A percentile compares a stretch with the other conserved stretches of the same genome.
Conservation (phyloP, 768 basidiomycete genomes). For the Piloderma croceum region DNA sequence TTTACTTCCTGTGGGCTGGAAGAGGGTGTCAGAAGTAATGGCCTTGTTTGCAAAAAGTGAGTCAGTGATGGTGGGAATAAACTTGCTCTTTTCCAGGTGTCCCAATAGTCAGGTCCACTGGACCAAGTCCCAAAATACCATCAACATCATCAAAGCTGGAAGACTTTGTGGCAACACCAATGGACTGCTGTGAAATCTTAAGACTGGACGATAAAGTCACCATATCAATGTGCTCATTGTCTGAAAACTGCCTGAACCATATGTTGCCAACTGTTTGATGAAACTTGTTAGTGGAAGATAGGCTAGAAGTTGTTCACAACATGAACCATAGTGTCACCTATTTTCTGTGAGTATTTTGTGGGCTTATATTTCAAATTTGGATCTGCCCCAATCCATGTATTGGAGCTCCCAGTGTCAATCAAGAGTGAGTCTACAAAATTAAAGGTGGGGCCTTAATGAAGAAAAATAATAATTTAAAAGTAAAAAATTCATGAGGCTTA, state of each 20-base stretch:
- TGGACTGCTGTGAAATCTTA: slow-evolving; percentile 41
- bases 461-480: too few relatives aligned
- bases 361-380: slow-evolving; percentile 11
- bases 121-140: slow-evolving; percentile 43
- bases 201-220: slow-evolving; percentile 38
- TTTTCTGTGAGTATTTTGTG: slow-evolving; percentile 15
- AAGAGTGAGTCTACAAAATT: slow-evolving; percentile 20
- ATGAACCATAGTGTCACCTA: slow-evolving; percentile 29
- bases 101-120: slow-evolving; percentile 25
- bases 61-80: slow-evolving; percentile 30
- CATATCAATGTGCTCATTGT: slow-evolving; percentile 33
- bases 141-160: slow-evolving; percentile 43
- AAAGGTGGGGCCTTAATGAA: neutral
- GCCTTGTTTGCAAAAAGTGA: slow-evolving; percentile 26
- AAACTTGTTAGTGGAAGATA: slow-evolving; percentile 37
- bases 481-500: slow-evolving; percentile 7
- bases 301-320: slow-evolving; percentile 50
- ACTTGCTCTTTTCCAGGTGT: slow-evolving; percentile 7
- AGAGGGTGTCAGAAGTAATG: slow-evolving; percentile 25
- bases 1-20: slow-evolving; percentile 21
- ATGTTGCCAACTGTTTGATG: slow-evolving; percentile 10
- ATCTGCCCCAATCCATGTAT: slow-evolving; percentile 30
- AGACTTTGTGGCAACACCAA: slow-evolving; percentile 40
- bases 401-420: slow-evolving; percentile 29
- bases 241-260: slow-evolving; percentile 17